Base-by-base conservation (phyloP, 768 basidiomycete species). In the Amanita brunnescens region DNA sequence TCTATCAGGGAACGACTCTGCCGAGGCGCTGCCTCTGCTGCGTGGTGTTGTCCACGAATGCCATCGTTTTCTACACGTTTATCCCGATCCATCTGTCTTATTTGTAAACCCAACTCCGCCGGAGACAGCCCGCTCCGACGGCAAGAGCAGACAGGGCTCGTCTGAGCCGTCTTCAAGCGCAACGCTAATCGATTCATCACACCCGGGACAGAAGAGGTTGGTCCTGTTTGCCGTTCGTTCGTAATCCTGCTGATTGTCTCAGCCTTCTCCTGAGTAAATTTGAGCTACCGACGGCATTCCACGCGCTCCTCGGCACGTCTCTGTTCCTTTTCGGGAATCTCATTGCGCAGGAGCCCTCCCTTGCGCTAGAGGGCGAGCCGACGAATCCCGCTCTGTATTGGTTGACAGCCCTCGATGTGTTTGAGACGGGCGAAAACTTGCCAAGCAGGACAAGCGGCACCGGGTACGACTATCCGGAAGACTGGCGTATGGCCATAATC, bases 331-430 rank as follows among this genome's bases (percentile, higher is more conserved):
- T 84, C 54, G 85, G 82, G 42, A 81, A 75, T 56, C 64, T 81
- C 50, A 72, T 87, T 48, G 73, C 74, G 5, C 74, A 75, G 53
- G 71, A 79, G 40, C 64, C 78, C 1, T 61, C 71, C 1, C 66
- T 80, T 12, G 77, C 75, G 1, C 64, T 79, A 9, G 62, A 70
- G 2, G 82, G 77, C 34, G 83, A 87, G 56, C 83, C 81, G 7
- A 58, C 59, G 12, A 65, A 59, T 2, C 70, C 79, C 10, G 67
- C 70, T 3, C 71, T 76, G 0, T 85, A 83, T 61, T 86, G 80
- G 78, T 72, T 82, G 33, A 74, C 78, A n/a, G 81, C 84, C 1
- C 69, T 87, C 48, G 83, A 85, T 58, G 79, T 83, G 6, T 83
- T 87, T 57, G 81, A 85, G 64, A 79, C 76, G 6, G 83, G 82